These are phyloP conservation scores for Chiua sp. DNA, from an alignment of 1,284 basidiomycete genomes.

Conservation along the genomic window DNA sequence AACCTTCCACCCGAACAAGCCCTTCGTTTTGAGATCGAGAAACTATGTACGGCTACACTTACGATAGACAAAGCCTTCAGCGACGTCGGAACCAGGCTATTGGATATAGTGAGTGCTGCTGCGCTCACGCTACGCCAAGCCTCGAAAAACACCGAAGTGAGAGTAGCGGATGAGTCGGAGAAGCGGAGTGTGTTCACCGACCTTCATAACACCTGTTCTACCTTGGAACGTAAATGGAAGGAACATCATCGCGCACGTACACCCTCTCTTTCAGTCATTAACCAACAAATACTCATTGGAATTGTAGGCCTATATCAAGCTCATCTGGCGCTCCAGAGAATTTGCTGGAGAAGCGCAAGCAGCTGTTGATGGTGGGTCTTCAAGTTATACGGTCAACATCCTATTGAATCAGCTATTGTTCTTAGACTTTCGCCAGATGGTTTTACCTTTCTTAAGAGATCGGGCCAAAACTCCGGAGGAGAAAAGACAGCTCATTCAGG, in stretches of 20 bases:
- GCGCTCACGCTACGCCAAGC: too few relatives aligned
- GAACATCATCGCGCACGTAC: constrained; percentile 20
- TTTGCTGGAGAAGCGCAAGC: constrained; percentile 27
- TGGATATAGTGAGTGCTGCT: too few relatives aligned
- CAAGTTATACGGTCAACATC: neutral
- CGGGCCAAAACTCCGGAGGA: constrained; percentile 5
- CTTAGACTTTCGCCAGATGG: constrained; percentile 22
- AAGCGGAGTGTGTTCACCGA: constrained; percentile 14
- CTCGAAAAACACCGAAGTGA: too few relatives aligned
- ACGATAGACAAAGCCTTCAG: constrained; percentile 21
- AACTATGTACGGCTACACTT: constrained; percentile 19
- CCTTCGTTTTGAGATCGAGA: constrained; percentile 21
- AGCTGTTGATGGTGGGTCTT: constrained; percentile 21
- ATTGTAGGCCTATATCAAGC: constrained; percentile 15
- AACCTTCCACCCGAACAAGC: constrained; percentile 16
- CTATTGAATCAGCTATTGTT: neutral
- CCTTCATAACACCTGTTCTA: constrained; percentile 13
- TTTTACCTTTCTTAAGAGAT: constrained; percentile 21
- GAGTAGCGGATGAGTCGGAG: too few relatives aligned
- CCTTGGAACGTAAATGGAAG: constrained; percentile 19
- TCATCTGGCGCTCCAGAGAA: constrained; percentile 28
- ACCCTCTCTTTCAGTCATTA: neutral
- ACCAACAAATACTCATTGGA: neutral
- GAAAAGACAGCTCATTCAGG: constrained; percentile 21
- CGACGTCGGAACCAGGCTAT: constrained; percentile 8